These are phyloP conservation scores for Chamaecrista fasciculata DNA, from an alignment of 306 rosid species.

Conservation along the genomic window DNA sequence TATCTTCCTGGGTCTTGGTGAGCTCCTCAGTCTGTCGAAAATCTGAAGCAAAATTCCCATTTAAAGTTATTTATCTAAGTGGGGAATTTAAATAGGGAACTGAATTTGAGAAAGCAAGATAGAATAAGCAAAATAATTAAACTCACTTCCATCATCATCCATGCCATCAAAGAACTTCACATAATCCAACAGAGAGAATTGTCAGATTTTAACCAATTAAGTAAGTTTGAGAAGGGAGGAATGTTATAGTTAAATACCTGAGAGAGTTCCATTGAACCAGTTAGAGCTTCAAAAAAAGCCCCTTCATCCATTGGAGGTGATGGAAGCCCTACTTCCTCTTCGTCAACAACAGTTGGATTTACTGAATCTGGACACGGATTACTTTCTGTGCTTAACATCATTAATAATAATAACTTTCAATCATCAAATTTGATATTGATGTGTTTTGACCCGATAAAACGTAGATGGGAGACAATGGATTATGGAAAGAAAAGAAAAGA, in stretches of 20 bases:
- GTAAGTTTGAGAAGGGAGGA: not conserved
- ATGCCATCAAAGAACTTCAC: slow-evolving; percentile 94
- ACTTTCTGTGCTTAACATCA: slow-evolving; percentile 48
- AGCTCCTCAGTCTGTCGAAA: slow-evolving; percentile 58
- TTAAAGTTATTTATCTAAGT: slow-evolving; percentile 39
- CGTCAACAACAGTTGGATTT: slow-evolving; percentile 58
- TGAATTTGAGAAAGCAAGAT: slow-evolving; percentile 30
- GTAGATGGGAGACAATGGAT: not conserved
- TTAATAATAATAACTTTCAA: slow-evolving; percentile 3
- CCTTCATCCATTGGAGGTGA: slow-evolving; percentile 92
- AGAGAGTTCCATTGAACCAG: slow-evolving; percentile 76
- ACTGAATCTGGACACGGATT: slow-evolving; percentile 74
- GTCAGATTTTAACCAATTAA: slow-evolving; percentile 38
- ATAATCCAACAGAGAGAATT: slow-evolving; percentile 34
- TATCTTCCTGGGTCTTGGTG: slow-evolving; percentile 47
- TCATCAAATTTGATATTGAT: not conserved
- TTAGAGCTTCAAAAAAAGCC: slow-evolving; percentile 58
- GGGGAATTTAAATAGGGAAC: slow-evolving; percentile 44
- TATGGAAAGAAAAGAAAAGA: no score
- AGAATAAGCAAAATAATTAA: slow-evolving; percentile 43
- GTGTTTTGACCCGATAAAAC: slow-evolving; percentile 2
- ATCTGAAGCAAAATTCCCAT: slow-evolving; percentile 67
- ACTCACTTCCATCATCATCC: slow-evolving; percentile 98
- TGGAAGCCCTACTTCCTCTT: slow-evolving; percentile 81
- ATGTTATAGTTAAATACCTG: slow-evolving; percentile 45